Conservation (phyloP, 2,329 filamentous ascomycete genomes). For the Fusarium sp. region DNA sequence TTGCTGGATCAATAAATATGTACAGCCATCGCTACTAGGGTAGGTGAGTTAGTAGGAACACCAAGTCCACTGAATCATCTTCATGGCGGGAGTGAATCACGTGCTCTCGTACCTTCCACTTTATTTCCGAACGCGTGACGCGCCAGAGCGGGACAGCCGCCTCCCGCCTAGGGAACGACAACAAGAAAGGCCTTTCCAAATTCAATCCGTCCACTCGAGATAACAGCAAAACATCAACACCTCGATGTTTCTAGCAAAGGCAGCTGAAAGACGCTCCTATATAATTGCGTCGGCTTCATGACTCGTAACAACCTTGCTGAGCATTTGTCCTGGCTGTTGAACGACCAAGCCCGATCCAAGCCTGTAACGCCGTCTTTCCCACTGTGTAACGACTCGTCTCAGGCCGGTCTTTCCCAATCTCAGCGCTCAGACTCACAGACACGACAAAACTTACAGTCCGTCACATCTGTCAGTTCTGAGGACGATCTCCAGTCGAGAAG, state of each 20-base stretch:
- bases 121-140: slow-evolving; percentile 50
- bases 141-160: slow-evolving; percentile 39
- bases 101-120: slow-evolving; percentile 47
- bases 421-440: slow-evolving; percentile 27
- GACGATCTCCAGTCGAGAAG: slow-evolving; percentile 3
- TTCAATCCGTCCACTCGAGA: slow-evolving; percentile 17
- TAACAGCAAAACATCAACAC: slow-evolving; percentile 13
- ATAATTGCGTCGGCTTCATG: slow-evolving; percentile 61
- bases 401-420: slow-evolving; percentile 44
- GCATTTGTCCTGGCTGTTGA: slow-evolving; percentile 68
- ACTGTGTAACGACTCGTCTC: slow-evolving; percentile 45
- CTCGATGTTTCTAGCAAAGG: slow-evolving; percentile 43
- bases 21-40: neutral
- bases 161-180: slow-evolving; percentile 37
- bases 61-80: slow-evolving; percentile 18
- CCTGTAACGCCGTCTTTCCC: slow-evolving; percentile 55
- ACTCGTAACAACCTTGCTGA: slow-evolving; percentile 70
- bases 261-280: slow-evolving; percentile 39
- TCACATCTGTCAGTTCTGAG: slow-evolving; percentile 1
- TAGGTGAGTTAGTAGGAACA: neutral
- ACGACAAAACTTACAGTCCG: slow-evolving; percentile 4
- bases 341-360: slow-evolving; percentile 57
- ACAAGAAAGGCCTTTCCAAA: slow-evolving; percentile 34
- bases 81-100: slow-evolving; percentile 34
- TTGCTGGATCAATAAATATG: neutral